A percentile compares a stretch with the other conserved stretches of the same genome.
These are phyloP conservation scores for Podaxis mareebaensis DNA, from an alignment of 768 basidiomycete genomes.

Conservation along the genomic window DNA sequence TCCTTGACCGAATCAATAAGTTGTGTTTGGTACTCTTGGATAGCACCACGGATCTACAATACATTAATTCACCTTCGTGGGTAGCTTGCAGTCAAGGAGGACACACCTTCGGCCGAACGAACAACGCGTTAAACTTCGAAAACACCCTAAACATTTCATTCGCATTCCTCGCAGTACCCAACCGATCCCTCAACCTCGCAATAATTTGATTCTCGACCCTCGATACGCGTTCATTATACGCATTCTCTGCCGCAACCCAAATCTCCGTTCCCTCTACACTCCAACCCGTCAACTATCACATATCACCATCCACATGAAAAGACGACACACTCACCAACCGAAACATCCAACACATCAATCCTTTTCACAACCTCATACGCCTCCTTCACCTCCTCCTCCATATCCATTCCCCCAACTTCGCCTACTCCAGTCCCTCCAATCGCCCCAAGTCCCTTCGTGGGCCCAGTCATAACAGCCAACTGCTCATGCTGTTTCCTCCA, in stretches of 20 bases:
- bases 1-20: conserved; percentile 99
- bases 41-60: conserved; percentile 88
- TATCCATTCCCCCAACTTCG: conserved; percentile 91
- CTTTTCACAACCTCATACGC: conserved; percentile 98
- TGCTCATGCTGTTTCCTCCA: conserved; percentile 99
- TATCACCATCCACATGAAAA: background rate
- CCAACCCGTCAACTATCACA: background rate
- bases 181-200: conserved; percentile 83
- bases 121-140: conserved; percentile 93
- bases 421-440: conserved; percentile 88
- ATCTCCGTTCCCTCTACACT: conserved; percentile 90
- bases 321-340: conserved; percentile 56
- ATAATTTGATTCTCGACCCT: conserved; percentile 99
- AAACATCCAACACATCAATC: conserved; percentile 94
- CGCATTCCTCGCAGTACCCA: conserved; percentile 94
- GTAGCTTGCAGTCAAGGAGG: background rate
- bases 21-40: conserved; percentile 98
- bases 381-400: conserved; percentile 97
- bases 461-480: conserved; percentile 94
- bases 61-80: background rate
- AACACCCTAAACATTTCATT: conserved; percentile 99
- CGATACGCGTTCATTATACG: conserved; percentile 96
- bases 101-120: conserved; percentile 21
- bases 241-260: conserved; percentile 96
- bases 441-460: conserved; percentile 81